phyloP scores from a whole-genome alignment of 257 asterid genomes.

The Nicotiana paniculata region DNA sequence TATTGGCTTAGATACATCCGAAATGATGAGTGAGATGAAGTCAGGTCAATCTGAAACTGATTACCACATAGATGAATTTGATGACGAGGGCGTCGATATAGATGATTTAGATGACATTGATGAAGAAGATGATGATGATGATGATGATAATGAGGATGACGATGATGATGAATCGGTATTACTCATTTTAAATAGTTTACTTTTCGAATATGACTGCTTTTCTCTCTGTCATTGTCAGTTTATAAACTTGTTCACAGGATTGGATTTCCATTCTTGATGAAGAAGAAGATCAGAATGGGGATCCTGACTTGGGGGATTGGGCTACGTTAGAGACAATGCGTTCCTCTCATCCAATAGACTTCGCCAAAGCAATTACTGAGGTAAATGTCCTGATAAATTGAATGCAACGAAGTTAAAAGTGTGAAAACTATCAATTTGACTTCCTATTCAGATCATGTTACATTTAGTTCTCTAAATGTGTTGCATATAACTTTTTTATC shows the following conservation, averaged over 20 bases:
- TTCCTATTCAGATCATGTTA: not conserved
- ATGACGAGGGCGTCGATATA: slow-evolving; percentile 57
- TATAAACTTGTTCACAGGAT: slow-evolving; percentile 45
- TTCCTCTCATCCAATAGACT: slow-evolving; percentile 90
- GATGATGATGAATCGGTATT: slow-evolving; percentile 34
- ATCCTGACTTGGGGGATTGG: slow-evolving; percentile 89
- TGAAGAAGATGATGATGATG: slow-evolving; percentile 6
- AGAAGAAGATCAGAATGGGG: slow-evolving; percentile 65
- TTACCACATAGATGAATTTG: slow-evolving; percentile 61
- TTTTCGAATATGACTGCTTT: slow-evolving; percentile 2
- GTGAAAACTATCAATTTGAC: not conserved
- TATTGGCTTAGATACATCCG: slow-evolving; percentile 82
- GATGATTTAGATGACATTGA: slow-evolving; percentile 27
- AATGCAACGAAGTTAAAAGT: not conserved
- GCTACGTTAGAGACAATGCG: slow-evolving; percentile 92
- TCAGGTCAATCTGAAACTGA: slow-evolving; percentile 62
- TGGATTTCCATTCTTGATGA: slow-evolving; percentile 81
- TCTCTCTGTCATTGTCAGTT: slow-evolving; percentile 15
- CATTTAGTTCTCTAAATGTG: not conserved
- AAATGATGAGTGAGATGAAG: slow-evolving; percentile 74
- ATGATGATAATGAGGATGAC: slow-evolving; percentile 42
- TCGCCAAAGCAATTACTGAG: slow-evolving; percentile 77
- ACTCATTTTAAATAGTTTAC: slow-evolving; percentile 36
- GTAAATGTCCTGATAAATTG: slow-evolving; percentile 23
- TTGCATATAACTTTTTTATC: not conserved